Evolutionary conservation across 805 yeast genomes (phyloP).

Genomic region (Saccharomyces mikatae): DNA sequence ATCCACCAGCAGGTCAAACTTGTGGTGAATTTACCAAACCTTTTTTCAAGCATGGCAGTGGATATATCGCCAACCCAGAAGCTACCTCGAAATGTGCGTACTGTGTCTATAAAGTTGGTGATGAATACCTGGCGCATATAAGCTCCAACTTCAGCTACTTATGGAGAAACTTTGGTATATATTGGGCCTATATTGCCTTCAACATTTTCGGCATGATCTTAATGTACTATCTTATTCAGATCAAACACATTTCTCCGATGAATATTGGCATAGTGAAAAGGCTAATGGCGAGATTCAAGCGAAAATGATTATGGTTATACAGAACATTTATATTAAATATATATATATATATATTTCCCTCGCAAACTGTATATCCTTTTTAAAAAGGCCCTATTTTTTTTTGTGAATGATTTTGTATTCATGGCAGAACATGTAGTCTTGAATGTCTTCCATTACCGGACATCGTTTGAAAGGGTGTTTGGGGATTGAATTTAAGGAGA

Average conservation of each 20-base stretch:
- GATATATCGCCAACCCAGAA: conserved; percentile 19
- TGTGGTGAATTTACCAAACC: conserved; percentile 19
- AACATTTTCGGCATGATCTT: conserved; percentile 35
- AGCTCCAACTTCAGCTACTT: conserved; percentile 28
- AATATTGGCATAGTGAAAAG: neutral
- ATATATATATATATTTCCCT: too few relatives aligned
- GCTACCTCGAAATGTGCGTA: conserved; percentile 45
- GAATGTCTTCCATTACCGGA: too few relatives aligned
- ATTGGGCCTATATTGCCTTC: conserved; percentile 41
- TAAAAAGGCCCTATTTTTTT: too few relatives aligned
- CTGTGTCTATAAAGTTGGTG: conserved; percentile 48
- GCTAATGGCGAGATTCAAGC: neutral
- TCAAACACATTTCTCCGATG: conserved; percentile 3
- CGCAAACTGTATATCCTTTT: too few relatives aligned
- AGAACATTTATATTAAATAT: too few relatives aligned
- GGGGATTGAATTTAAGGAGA: too few relatives aligned
- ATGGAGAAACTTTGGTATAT: conserved; percentile 57
- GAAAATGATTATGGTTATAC: neutral
- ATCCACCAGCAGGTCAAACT: conserved; percentile 18
- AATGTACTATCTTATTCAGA: conserved; percentile 49
- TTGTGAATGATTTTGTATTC: too few relatives aligned
- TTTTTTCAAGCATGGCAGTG: conserved; percentile 14
- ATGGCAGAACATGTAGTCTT: too few relatives aligned
- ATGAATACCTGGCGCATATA: conserved; percentile 39
- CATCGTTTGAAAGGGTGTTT: too few relatives aligned